phyloP scores from a whole-genome alignment of 2,329 filamentous ascomycete species.

The Mycosphaerella arachidis region DNA sequence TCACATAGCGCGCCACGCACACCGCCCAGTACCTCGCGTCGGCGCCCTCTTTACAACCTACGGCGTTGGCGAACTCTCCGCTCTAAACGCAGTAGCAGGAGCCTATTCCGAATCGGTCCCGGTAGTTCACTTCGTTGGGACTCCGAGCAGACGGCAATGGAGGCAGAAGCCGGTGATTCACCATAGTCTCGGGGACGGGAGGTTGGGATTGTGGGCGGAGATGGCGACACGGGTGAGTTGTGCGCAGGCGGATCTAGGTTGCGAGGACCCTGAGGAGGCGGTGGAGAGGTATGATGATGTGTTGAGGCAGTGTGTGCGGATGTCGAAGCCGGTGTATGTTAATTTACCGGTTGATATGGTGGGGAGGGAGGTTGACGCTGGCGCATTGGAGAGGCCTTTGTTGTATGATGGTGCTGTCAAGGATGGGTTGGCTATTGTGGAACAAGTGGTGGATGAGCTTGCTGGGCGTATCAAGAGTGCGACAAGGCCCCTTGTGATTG shows the following conservation, averaged over 20 bases:
- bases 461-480: constrained; percentile 41
- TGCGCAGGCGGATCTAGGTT: constrained; percentile 16
- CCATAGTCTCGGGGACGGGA: constrained; percentile 8
- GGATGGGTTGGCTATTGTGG: constrained; percentile 35
- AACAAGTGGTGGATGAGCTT: constrained; percentile 26
- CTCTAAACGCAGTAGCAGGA: constrained; percentile 44
- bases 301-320: constrained; percentile 8
- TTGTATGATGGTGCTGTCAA: constrained; percentile 25
- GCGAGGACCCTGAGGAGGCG: not conserved
- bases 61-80: constrained; percentile 52
- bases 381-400: constrained; percentile 19
- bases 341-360: constrained; percentile 14
- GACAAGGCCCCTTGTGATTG: constrained; percentile 48
- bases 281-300: constrained; percentile 7
- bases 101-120: constrained; percentile 42
- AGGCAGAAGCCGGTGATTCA: constrained; percentile 1
- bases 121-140: constrained; percentile 41
- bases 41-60: constrained; percentile 55
- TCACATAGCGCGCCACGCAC: not conserved
- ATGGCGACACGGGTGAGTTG: constrained; percentile 18
- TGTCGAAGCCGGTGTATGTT: constrained; percentile 14
- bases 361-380: constrained; percentile 29
- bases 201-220: constrained; percentile 11
- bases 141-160: constrained; percentile 8
- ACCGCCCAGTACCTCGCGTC: constrained; percentile 11